Evolutionary conservation across 352 stramenopile species (phyloP).

Genomic region (Pythium aquatile): DNA sequence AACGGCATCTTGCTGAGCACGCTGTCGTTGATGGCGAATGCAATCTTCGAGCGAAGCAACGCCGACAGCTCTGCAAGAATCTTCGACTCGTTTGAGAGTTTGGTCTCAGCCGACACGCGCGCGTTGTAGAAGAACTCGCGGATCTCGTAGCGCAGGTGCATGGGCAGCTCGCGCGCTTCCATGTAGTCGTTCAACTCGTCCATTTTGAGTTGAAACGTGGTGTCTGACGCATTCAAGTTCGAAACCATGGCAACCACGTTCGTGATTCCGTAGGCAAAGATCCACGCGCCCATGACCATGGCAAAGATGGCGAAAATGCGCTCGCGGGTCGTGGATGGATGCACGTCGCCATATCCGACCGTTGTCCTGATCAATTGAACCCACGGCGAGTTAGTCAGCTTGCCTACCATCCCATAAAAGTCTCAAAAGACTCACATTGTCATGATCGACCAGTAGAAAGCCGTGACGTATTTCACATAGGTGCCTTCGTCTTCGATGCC

Average conservation of each 20-base stretch:
- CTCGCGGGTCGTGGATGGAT: slow-evolving; percentile 46
- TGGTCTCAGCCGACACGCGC: slow-evolving; percentile 59
- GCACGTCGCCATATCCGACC: slow-evolving; percentile 57
- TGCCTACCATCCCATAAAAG: background rate
- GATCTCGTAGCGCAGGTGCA: slow-evolving; percentile 69
- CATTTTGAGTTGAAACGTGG: slow-evolving; percentile 63
- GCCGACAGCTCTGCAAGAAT: slow-evolving; percentile 68
- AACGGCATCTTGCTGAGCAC: slow-evolving; percentile 78
- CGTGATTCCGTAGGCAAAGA: slow-evolving; percentile 81
- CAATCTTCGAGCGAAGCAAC: slow-evolving; percentile 74
- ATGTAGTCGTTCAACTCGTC: slow-evolving; percentile 85
- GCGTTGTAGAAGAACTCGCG: slow-evolving; percentile 80
- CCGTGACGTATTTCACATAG: slow-evolving; percentile 41
- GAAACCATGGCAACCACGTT: slow-evolving; percentile 79
- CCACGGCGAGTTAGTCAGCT: background rate
- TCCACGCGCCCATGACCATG: slow-evolving; percentile 66
- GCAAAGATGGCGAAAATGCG: slow-evolving; percentile 68
- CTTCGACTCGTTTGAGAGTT: slow-evolving; percentile 56
- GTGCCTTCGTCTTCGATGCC: background rate
- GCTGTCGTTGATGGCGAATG: slow-evolving; percentile 72
- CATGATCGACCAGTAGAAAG: slow-evolving; percentile 71
- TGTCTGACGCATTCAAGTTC: slow-evolving; percentile 65
- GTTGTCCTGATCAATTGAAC: slow-evolving; percentile 35
- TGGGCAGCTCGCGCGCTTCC: slow-evolving; percentile 60
- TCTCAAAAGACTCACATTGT: slow-evolving; percentile 45